Evolutionary conservation across 768 basidiomycete genomes (phyloP).

Genomic region (Lactarius psammicola): DNA sequence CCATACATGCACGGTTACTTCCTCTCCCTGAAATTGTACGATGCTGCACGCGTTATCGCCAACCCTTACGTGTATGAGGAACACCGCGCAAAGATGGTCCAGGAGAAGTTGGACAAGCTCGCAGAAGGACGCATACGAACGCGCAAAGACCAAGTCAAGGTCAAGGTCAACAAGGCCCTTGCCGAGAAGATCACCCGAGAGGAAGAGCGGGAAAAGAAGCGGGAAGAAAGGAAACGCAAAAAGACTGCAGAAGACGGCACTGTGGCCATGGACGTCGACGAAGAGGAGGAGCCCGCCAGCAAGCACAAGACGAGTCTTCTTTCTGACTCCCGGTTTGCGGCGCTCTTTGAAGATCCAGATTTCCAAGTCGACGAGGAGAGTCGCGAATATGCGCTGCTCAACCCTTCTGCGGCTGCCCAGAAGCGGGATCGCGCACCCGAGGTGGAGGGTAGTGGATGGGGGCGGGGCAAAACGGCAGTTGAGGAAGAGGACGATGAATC

Average conservation of each 20-base stretch:
- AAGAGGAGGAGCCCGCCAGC: constrained; percentile 36
- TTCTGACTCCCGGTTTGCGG: constrained; percentile 84
- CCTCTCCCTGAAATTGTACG: constrained; percentile 91
- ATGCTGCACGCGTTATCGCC: constrained; percentile 90
- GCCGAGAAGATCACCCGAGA: constrained; percentile 79
- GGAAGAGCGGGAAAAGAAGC: constrained; percentile 58
- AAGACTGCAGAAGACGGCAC: constrained; percentile 43
- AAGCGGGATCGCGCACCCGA: constrained; percentile 33
- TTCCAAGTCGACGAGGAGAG: constrained; percentile 88
- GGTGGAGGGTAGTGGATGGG: constrained; percentile 21
- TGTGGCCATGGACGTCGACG: constrained; percentile 39
- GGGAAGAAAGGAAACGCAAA: constrained; percentile 48
- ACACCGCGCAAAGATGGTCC: constrained; percentile 84
- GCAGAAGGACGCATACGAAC: constrained; percentile 90
- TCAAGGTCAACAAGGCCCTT: constrained; percentile 81
- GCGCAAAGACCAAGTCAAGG: constrained; percentile 59
- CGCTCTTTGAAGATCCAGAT: constrained; percentile 86
- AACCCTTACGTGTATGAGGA: constrained; percentile 97
- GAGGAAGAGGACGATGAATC: constrained; percentile 74
- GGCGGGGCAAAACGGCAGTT: constrained; percentile 32
- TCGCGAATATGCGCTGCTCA: constrained; percentile 88
- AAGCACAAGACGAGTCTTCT: constrained; percentile 52
- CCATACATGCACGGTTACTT: constrained; percentile 99
- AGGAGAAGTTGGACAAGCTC: constrained; percentile 89
- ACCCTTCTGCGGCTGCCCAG: constrained; percentile 77